Evolutionary conservation across 441 rosid species (phyloP).

Genomic region (Croton setiger): DNA sequence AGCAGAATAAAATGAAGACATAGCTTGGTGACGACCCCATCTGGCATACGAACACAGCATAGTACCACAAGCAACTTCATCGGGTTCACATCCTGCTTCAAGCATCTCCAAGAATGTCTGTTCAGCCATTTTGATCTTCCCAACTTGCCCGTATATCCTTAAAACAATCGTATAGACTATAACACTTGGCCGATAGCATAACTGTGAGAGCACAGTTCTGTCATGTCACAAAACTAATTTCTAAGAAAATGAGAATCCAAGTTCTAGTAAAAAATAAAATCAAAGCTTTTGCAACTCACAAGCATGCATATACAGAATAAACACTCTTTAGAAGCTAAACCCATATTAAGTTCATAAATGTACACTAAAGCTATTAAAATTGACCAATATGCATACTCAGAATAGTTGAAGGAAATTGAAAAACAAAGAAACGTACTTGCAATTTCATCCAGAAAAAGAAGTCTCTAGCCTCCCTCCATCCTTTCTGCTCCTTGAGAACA

Average conservation of each 20-base stretch:
- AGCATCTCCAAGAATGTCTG: slow-evolving; percentile 92
- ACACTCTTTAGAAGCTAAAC: neutral
- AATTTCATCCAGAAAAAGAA: slow-evolving; percentile 93
- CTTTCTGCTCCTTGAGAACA: slow-evolving; percentile 79
- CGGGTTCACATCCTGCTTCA: slow-evolving; percentile 85
- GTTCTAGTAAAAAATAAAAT: slow-evolving; percentile 3
- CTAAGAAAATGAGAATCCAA: neutral
- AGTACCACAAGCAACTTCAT: slow-evolving; percentile 91
- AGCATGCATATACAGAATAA: neutral
- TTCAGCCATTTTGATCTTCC: slow-evolving; percentile 81
- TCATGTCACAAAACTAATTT: slow-evolving; percentile 35
- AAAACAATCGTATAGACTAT: slow-evolving; percentile 71
- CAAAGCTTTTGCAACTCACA: neutral
- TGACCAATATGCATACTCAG: neutral
- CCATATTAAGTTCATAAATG: neutral
- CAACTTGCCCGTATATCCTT: slow-evolving; percentile 82
- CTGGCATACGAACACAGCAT: slow-evolving; percentile 91
- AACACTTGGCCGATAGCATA: slow-evolving; percentile 73
- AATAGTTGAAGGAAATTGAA: neutral
- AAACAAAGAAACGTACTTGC: slow-evolving; percentile 44
- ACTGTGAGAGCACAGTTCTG: slow-evolving; percentile 60
- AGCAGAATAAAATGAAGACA: slow-evolving; percentile 74
- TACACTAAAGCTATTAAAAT: neutral
- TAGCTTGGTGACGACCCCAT: slow-evolving; percentile 87
- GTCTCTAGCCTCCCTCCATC: slow-evolving; percentile 79